phyloP scores from a whole-genome alignment of 148 eudicot genomes.

The Agrostemma githago region DNA sequence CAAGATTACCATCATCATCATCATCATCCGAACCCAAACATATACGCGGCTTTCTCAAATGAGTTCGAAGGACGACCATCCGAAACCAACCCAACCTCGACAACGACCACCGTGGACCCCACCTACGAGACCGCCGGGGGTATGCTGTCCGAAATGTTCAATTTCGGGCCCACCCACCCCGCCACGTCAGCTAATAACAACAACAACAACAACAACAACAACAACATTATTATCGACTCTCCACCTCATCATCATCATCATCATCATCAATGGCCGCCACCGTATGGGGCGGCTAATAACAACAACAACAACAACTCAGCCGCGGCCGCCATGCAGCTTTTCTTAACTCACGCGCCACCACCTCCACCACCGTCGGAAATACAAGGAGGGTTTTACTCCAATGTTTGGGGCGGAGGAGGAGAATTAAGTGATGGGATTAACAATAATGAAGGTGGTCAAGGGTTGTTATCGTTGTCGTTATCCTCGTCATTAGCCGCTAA shows the following conservation, averaged over 20 bases:
- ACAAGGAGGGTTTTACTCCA: slow-evolving; percentile 16
- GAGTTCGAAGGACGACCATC: slow-evolving; percentile 25
- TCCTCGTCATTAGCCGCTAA: slow-evolving; percentile 56
- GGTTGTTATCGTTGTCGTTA: slow-evolving; percentile 59
- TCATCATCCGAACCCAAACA: slow-evolving; percentile 24
- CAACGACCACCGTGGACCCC: not conserved
- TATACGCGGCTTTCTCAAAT: slow-evolving; percentile 25
- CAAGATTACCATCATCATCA: slow-evolving; percentile 27
- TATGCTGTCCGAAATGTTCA: slow-evolving; percentile 44
- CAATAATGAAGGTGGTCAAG: slow-evolving; percentile 43
- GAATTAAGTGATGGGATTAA: slow-evolving; percentile 22
- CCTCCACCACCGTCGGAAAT: slow-evolving; percentile 13
- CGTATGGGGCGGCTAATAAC: slow-evolving; percentile 29
- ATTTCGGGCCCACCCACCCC: slow-evolving; percentile 21
- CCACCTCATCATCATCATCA: no score
- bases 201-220: no score
- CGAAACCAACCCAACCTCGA: slow-evolving; percentile 10
- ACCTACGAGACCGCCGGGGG: slow-evolving; percentile 34
- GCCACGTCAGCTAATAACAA: not conserved
- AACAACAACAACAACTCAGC: slow-evolving; percentile 23
- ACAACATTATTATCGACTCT: no score
- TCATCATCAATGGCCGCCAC: not conserved
- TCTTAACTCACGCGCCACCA: slow-evolving; percentile 53
- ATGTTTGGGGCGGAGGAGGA: slow-evolving; percentile 27
- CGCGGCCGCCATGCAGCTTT: slow-evolving; percentile 87